Percentiles rank a stretch among this genome's conserved stretches.
These are phyloP conservation scores for Geranium rotundifolium DNA, from an alignment of 345 rosid species.

Conservation along the genomic window DNA sequence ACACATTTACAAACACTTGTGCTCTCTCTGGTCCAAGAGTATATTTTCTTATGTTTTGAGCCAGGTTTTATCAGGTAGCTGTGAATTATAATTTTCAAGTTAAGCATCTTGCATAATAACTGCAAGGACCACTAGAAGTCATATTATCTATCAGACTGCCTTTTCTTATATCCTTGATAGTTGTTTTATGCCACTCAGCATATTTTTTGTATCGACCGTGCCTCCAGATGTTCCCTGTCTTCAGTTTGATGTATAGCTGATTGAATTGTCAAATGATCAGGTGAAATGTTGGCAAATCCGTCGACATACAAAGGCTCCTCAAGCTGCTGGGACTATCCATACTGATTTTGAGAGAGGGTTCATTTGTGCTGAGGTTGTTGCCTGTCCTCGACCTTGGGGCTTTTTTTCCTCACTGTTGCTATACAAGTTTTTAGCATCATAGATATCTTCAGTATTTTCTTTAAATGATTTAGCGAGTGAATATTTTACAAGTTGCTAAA, in stretches of 20 bases:
- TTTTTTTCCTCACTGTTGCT: background rate
- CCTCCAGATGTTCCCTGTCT: background rate
- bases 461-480: background rate
- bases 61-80: no score
- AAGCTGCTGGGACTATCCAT: slow-evolving; percentile 95
- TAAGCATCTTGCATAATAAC: background rate
- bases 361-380: slow-evolving; percentile 89
- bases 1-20: background rate
- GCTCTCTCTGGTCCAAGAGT: background rate
- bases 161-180: background rate
- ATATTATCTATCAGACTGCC: background rate
- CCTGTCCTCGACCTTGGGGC: slow-evolving; percentile 7
- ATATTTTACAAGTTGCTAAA: background rate
- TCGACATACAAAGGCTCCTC: slow-evolving; percentile 89
- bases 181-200: background rate
- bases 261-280: slow-evolving; percentile 19
- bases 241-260: background rate
- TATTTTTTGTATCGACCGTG: background rate
- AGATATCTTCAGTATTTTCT: background rate
- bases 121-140: background rate
- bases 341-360: slow-evolving; percentile 93
- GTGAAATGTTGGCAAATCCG: slow-evolving; percentile 99
- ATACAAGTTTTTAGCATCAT: background rate
- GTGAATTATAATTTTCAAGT: background rate
- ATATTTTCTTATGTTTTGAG: no score